Base-by-base conservation (phyloP, 768 basidiomycete species). In the Stropharia rugosoannulata region DNA sequence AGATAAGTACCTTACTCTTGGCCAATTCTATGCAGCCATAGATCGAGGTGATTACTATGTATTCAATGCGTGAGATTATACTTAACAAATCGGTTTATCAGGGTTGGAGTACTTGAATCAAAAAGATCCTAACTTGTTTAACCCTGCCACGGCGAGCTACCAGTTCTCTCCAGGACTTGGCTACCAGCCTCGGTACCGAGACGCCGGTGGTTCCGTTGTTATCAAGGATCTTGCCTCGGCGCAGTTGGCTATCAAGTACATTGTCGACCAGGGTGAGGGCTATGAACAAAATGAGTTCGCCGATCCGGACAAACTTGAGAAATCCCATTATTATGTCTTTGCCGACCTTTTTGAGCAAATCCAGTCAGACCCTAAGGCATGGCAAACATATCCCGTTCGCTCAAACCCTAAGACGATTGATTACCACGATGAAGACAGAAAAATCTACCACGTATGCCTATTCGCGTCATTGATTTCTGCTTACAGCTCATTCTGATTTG, bases 211-310 rank as follows among this genome's bases (percentile, higher is more conserved):
- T 41, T 60, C 59, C 10, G 49, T 60, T 9, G 49, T 57, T 13
- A 59, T 68, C 22, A 61, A 50, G 10, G 60, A 65, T 43, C 50
- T 63, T n/a, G 37, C 51, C 2, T 61, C 44, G 15, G 63, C 67
- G 15, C 27, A 57, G 10, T 22, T 46, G 7, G 67, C 67, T 5
- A 38, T 68, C 27, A 44, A 60, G 9, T 56, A 53, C 5, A 66
- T 66, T 47, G 60, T 65, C 40, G 57, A 65, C 19, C 63, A 68
- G 56, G 67, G 67, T 9, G 67, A 68, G 52, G 67, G 67, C 9
- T 56, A 53, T 16, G 49, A 51, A 11, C 51, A 51, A 16, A 52
- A 51, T 22, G 59, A 60, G 18, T 52, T 52, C 32, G 51, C 41
- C n/a, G 59, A 60, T 47, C 59, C 56, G 3, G 59, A 60, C n/a